A percentile compares a stretch with the other conserved stretches of the same genome.
These are phyloP conservation scores for Aspergillus sp. DNA, from an alignment of 2,329 filamentous ascomycete species.

Conservation along the genomic window DNA sequence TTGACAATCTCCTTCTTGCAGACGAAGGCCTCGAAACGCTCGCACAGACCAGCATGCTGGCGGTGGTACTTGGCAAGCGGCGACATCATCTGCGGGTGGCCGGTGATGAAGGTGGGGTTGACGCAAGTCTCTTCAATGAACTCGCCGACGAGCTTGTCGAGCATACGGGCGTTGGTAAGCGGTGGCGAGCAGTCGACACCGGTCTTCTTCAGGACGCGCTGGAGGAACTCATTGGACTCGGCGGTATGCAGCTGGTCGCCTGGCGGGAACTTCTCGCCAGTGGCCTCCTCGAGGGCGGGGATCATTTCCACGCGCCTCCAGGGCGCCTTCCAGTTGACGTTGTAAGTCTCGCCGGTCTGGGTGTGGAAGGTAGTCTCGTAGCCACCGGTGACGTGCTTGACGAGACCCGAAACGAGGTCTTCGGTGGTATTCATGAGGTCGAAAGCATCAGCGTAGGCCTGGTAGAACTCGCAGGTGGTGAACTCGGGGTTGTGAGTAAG, in stretches of 20 bases:
- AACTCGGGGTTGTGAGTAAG: constrained; percentile 98
- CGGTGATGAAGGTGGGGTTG: constrained; percentile 86
- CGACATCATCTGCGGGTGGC: constrained; percentile 84
- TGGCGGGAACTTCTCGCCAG: constrained; percentile 88
- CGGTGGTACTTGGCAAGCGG: constrained; percentile 95
- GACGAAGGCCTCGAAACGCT: constrained; percentile 96
- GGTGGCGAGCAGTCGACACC: constrained; percentile 85
- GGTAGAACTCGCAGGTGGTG: constrained; percentile 95
- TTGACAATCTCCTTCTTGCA: constrained; percentile 97
- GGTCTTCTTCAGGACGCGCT: constrained; percentile 75
- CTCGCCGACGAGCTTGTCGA: constrained; percentile 89
- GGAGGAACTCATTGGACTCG: constrained; percentile 84
- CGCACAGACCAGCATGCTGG: constrained; percentile 71
- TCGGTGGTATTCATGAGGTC: constrained; percentile 89
- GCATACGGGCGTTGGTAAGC: constrained; percentile 88
- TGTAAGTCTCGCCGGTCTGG: constrained; percentile 75
- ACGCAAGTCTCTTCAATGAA: constrained; percentile 92
- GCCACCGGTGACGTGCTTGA: constrained; percentile 79
- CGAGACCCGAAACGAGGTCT: constrained; percentile 81
- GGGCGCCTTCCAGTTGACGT: constrained; percentile 92
- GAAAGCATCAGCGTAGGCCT: constrained; percentile 85
- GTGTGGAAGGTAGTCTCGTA: constrained; percentile 83
- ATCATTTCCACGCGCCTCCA: constrained; percentile 98
- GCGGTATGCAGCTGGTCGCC: constrained; percentile 82
- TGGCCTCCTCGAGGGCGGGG: constrained; percentile 77